phyloP scores from a whole-genome alignment of 1,139 yeast species.

The Tardiomyces depauwii region DNA sequence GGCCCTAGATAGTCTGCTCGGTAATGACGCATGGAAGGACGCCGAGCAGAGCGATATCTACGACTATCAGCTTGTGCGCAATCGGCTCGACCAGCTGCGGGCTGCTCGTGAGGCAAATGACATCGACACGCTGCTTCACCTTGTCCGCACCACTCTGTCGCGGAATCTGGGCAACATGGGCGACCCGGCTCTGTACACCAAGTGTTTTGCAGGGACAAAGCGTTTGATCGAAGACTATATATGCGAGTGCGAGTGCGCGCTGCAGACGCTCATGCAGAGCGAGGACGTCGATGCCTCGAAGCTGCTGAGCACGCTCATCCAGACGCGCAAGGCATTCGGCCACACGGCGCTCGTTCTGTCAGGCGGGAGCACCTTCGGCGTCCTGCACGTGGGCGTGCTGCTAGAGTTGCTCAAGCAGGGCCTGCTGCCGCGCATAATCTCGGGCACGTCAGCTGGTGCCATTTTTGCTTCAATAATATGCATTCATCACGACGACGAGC shows the following conservation, averaged over 20 bases:
- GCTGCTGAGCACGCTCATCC: constrained; percentile 67
- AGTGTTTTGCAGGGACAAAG: constrained; percentile 82
- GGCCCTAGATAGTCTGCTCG: constrained; percentile 51
- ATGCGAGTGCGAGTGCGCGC: constrained; percentile 57
- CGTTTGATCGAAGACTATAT: constrained; percentile 70
- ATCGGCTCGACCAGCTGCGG: constrained; percentile 46
- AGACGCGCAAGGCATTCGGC: constrained; percentile 86
- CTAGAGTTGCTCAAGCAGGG: constrained; percentile 65
- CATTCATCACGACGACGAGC: constrained; percentile 68
- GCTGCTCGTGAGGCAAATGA: constrained; percentile 49
- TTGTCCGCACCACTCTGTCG: constrained; percentile 75
- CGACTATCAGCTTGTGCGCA: constrained; percentile 53
- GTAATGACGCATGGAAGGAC: constrained; percentile 55
- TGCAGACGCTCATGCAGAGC: constrained; percentile 35
- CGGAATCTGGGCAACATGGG: constrained; percentile 87
- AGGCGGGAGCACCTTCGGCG: constrained; percentile 93
- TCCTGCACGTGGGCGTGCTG: constrained; percentile 86
- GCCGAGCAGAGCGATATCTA: constrained; percentile 49
- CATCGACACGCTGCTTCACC: constrained; percentile 49
- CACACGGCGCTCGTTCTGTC: constrained; percentile 84
- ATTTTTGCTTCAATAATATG: constrained; percentile 85
- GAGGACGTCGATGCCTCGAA: constrained; percentile 43
- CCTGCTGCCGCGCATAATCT: constrained; percentile 76
- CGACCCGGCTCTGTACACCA: constrained; percentile 62
- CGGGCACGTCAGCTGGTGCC: constrained; percentile 96